Base-by-base conservation (phyloP, 306 rosid species). In the Sechiopsis laciniata region DNA sequence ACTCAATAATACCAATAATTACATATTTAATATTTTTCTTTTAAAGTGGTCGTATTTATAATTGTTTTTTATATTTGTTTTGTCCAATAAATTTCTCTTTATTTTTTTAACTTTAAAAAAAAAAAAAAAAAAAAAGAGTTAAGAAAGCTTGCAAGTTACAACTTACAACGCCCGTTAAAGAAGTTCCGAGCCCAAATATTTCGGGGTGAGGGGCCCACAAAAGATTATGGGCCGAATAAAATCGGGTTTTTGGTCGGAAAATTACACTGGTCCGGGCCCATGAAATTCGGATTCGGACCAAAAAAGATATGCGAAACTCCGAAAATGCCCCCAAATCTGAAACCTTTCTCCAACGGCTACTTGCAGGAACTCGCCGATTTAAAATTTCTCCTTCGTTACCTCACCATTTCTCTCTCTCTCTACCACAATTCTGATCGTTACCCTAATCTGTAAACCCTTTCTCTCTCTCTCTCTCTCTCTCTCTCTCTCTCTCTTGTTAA, bases 291-390 rank as follows among this genome's bases (percentile, higher is more conserved):
- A 8, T 22, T 48, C 73, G 72, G 56, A 20, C 1, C 2, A n/a
- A 21, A 67, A 67, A 48, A 8, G 57, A 6, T 17, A 3, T 7
- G 0, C 12, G 3, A 67, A 67, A 19, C 48, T 2, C 40, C 84
- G 53, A 40, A 73, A 83, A n/a, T 24, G 37, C 70, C 89, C 70
- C 84, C 65, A 73, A 82, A 74, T 70, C 15, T 35, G 64, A 20
- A 62, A 19, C 46, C 67, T 52, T 67, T 73, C 78, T 24, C 63
- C 80, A 89, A 89, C 96, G 96, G 96, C 91, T 87, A 89, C 79
- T 84, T 80, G 3, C 81, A 71, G 79, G 61, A 63, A 45, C 32
- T 17, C 29, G 17, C 57, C 57, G 70, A 78, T 78, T 84, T 80
- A 73, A 86, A 84, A 45, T 57, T 73, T 80, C 71, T 57, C 61